Base-by-base conservation (phyloP, 495 filamentous ascomycete genomes). In the Acidomyces sp. region DNA sequence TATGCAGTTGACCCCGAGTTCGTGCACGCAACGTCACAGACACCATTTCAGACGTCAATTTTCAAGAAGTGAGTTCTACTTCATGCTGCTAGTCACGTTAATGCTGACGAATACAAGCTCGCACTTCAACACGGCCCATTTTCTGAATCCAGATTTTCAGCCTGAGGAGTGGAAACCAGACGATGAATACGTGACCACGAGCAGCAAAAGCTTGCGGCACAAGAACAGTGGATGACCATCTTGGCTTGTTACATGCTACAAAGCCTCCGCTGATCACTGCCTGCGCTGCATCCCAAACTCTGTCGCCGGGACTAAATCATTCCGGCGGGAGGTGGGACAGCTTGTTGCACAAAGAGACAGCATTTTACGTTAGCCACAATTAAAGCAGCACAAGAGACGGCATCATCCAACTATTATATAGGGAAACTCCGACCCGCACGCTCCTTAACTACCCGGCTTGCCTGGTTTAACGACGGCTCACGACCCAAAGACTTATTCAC, bases 121-220 rank as follows among this genome's bases (percentile, higher is more conserved):
- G 0, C 56, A 58, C 32, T 61, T 50, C 49, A 63, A 63, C 45
- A 61, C 57, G 19, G 60, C 60, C 24, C 60, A 63, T 43, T 61
- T 57, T 42, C 36, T 54, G 13, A 63, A 63, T 37, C 57, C 55
- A 24, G 55, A 63, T 43, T 63, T 63, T 40, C 54, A 63, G 25
- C 60, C 60, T 10, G 56, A 61, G 36, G 53, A 60, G 39, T 63
- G 58, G 58, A 46, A 44, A 16, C 60, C 60, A 4, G 58, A 60
- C 33, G 42, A 52, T 34, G 60, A 63, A 38, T 58, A 61, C 33
- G 45, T 53, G 13, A 46, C 43, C 6, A 23, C 30, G 9, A 53
- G 25, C 38, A 41, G 23, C 26, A 47, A 26, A 11, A 12, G 7
- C 16, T 22, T 26, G 15, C 37, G 43, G 25, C 38, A 52, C 33